These are phyloP conservation scores for Blastocystis sp. DNA, from an alignment of 352 stramenopile species.

Conservation along the genomic window DNA sequence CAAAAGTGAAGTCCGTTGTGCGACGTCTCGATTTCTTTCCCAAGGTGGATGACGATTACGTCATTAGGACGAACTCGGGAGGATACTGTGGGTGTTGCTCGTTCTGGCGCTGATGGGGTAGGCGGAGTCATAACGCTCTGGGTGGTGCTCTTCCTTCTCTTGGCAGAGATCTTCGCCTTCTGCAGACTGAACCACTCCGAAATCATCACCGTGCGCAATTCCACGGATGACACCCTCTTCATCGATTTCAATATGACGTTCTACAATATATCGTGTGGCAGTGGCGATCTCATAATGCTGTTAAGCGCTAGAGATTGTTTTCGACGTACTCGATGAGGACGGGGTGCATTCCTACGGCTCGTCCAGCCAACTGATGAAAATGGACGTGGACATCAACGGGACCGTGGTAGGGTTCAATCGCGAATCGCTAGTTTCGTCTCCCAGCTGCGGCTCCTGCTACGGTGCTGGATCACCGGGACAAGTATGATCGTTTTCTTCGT, in stretches of 20 bases:
- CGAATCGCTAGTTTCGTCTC: background rate
- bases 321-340: slow-evolving; percentile 58
- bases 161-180: slow-evolving; percentile 17
- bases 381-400: slow-evolving; percentile 24
- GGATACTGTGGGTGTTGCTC: slow-evolving; percentile 2
- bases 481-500: background rate
- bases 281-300: background rate
- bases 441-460: slow-evolving; percentile 37
- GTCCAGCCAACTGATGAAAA: slow-evolving; percentile 16
- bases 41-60: slow-evolving; percentile 60
- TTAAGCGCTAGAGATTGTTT: slow-evolving; percentile 29
- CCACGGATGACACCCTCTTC: slow-evolving; percentile 24
- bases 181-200: background rate
- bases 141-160: slow-evolving; percentile 24
- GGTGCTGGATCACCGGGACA: slow-evolving; percentile 2
- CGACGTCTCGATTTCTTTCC: slow-evolving; percentile 38
- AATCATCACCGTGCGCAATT: slow-evolving; percentile 38
- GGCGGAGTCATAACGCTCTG: background rate
- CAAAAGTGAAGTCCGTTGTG: slow-evolving; percentile 15
- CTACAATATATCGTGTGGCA: slow-evolving; percentile 53
- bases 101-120: background rate
- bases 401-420: slow-evolving; percentile 2
- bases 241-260: slow-evolving; percentile 62
- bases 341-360: slow-evolving; percentile 60
- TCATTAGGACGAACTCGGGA: slow-evolving; percentile 41